Percentiles rank a stretch among this genome's conserved stretches.
Conservation (phyloP, 331 rosid species). For the Cydonia oblonga region DNA sequence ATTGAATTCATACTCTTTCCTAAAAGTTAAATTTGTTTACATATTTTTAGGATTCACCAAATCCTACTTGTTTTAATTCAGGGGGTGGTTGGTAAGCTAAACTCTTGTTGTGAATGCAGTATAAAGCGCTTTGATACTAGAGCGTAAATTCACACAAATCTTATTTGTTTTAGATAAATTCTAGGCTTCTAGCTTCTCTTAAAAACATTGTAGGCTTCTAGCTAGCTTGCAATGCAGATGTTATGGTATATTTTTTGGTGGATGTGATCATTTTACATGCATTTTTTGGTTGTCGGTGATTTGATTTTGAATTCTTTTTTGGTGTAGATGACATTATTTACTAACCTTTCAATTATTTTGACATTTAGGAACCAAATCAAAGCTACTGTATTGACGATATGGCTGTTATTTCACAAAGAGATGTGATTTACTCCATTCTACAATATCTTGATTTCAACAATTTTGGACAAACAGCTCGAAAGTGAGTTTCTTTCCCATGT, state of each 20-base stretch:
- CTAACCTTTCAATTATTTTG: not conserved
- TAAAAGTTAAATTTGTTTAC: not conserved
- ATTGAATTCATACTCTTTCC: not conserved
- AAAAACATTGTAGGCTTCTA: not conserved
- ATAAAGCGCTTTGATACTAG: not conserved
- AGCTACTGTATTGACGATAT: not conserved
- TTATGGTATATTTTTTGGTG: not conserved
- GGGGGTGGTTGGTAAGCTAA: not conserved
- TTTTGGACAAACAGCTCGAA: not conserved
- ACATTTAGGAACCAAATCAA: not conserved
- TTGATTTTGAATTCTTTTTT: not conserved
- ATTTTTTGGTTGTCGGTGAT: not conserved
- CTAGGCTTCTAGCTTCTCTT: not conserved
- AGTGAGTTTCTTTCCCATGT: not conserved
- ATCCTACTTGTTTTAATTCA: not conserved
- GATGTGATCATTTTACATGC: not conserved
- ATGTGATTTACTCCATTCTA: not conserved
- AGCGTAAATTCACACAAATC: not conserved
- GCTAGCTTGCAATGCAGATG: not conserved
- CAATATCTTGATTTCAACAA: not conserved
- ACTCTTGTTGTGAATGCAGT: not conserved
- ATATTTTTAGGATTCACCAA: not conserved
- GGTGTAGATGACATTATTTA: not conserved
- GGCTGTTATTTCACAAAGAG: not conserved
- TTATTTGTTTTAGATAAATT: not conserved